These are phyloP conservation scores for Trypanosoma caninum DNA, from an alignment of 208 protist genomes.

Conservation along the genomic window DNA sequence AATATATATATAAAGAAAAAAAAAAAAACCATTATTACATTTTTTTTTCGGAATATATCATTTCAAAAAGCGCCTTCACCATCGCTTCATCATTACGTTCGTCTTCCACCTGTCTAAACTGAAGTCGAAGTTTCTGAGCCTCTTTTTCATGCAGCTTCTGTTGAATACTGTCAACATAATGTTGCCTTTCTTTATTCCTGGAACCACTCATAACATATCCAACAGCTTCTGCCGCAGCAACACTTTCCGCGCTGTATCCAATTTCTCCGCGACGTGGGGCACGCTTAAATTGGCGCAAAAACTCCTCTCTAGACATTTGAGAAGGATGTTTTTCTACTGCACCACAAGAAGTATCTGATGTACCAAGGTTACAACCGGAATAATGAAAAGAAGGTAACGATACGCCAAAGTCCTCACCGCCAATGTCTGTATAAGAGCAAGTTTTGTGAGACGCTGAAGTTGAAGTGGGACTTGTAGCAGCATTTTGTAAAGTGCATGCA, in stretches of 20 bases:
- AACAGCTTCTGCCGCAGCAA: conserved; percentile 72
- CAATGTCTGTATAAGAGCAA: not conserved
- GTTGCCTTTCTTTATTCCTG: conserved; percentile 71
- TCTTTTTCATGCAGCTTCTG: conserved; percentile 89
- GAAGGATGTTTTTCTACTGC: conserved; percentile 69
- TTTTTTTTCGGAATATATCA: conserved; percentile 27
- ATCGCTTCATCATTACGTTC: conserved; percentile 71
- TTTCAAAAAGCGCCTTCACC: conserved; percentile 42
- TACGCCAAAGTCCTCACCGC: conserved; percentile 57
- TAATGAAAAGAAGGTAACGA: conserved; percentile 3
- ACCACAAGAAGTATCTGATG: not conserved
- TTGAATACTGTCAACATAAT: conserved; percentile 85
- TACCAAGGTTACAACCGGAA: not conserved
- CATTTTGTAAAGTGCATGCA: not conserved
- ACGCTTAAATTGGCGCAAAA: conserved; percentile 84
- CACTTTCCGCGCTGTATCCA: conserved; percentile 74
- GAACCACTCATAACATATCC: conserved; percentile 92
- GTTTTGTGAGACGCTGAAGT: not conserved
- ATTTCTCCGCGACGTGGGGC: conserved; percentile 84
- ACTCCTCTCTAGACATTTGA: conserved; percentile 87
- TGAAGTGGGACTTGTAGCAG: too few species aligned
- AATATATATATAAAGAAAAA: not conserved
- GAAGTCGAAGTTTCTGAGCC: conserved; percentile 80
- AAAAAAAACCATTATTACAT: not conserved
- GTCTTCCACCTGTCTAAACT: conserved; percentile 87